Conservation (phyloP, 805 yeast genomes). For the Candida mattraensis region DNA sequence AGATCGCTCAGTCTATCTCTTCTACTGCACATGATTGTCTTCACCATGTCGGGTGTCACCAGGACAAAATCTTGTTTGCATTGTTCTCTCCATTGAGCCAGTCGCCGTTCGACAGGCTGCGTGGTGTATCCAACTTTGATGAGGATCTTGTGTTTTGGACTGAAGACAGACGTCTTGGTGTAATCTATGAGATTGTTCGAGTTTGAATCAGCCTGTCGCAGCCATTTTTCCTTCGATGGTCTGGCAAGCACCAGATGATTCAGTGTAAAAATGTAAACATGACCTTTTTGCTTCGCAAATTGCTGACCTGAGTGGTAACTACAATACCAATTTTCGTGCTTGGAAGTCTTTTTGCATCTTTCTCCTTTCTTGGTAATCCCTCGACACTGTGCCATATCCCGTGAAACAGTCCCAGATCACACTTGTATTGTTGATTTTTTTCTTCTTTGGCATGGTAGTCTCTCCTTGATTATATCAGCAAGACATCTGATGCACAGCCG, state of each 20-base stretch:
- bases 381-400: slow-evolving; percentile 37
- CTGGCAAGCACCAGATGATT: slow-evolving; percentile 34
- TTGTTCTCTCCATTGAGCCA: slow-evolving; percentile 52
- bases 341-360: slow-evolving; percentile 37
- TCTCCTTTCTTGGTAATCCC: slow-evolving; percentile 43
- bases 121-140: slow-evolving; percentile 58
- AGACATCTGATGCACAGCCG: too few species aligned
- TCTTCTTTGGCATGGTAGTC: background rate
- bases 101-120: slow-evolving; percentile 40
- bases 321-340: slow-evolving; percentile 24
- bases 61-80: slow-evolving; percentile 48
- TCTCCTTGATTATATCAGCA: too few species aligned
- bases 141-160: slow-evolving; percentile 40
- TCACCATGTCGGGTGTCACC: slow-evolving; percentile 34
- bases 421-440: background rate
- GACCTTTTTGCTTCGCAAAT: slow-evolving; percentile 32
- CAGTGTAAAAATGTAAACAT: slow-evolving; percentile 52
- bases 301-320: slow-evolving; percentile 37
- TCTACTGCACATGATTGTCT: slow-evolving; percentile 19
- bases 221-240: slow-evolving; percentile 35
- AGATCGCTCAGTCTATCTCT: slow-evolving; percentile 17
- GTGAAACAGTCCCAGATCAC: background rate
- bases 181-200: slow-evolving; percentile 10
- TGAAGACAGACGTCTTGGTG: slow-evolving; percentile 35
- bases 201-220: slow-evolving; percentile 37